Evolutionary conservation across 192 early-diverging fungal species (phyloP).

Genomic region (Endogone sp.): DNA sequence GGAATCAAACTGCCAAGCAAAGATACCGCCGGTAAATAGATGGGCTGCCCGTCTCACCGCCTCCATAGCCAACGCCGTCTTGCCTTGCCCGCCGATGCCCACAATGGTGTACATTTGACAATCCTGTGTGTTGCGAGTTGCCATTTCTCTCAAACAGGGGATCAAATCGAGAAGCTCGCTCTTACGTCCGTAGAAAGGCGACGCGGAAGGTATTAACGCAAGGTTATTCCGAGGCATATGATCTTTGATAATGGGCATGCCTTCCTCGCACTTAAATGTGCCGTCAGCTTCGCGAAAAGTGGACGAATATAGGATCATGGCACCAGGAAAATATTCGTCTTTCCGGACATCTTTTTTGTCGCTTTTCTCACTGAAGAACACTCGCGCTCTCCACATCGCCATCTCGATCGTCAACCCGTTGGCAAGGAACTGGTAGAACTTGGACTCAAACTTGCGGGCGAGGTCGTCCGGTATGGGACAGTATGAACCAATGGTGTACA

Average conservation of each 20-base stretch:
- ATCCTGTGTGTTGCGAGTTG: too few species aligned
- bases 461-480: not conserved
- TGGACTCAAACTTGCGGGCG: not conserved
- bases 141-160: too few species aligned
- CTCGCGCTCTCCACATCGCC: not conserved
- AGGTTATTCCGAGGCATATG: not conserved
- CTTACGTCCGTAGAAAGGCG: not conserved
- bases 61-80: too few species aligned
- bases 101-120: too few species aligned
- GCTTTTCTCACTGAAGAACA: not conserved
- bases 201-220: not conserved
- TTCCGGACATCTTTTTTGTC: not conserved
- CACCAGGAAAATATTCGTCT: not conserved
- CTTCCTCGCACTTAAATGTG: not conserved
- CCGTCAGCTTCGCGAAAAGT: not conserved
- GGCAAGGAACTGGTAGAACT: not conserved
- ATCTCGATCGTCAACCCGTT: not conserved
- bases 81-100: too few species aligned
- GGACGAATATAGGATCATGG: not conserved
- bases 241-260: not conserved
- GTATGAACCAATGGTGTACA: not conserved
- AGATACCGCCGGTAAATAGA: too few species aligned
- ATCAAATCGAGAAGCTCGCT: too few species aligned
- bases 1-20: too few species aligned
- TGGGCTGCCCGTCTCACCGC: too few species aligned